Conservation (phyloP, 2,329 filamentous ascomycete genomes). For the Alternaria triticimaculans region DNA sequence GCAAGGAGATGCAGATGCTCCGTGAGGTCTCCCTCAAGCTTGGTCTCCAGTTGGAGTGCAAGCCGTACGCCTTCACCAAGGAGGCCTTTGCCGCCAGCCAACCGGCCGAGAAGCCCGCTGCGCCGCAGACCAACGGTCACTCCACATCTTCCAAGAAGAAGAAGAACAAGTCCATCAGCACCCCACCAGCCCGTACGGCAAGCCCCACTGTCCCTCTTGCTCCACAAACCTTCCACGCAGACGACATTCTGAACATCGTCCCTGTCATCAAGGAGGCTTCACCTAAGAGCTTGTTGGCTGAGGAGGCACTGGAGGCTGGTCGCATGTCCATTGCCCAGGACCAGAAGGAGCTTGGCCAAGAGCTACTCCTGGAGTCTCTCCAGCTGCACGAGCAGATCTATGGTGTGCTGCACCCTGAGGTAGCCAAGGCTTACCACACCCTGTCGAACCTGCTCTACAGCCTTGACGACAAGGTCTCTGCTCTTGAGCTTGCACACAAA, state of each 20-base stretch:
- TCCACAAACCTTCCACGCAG: slow-evolving; percentile 74
- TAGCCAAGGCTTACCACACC: slow-evolving; percentile 92
- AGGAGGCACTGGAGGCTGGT: slow-evolving; percentile 94
- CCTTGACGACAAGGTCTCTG: slow-evolving; percentile 95
- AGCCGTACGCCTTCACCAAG: slow-evolving; percentile 72
- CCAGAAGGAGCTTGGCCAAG: slow-evolving; percentile 94
- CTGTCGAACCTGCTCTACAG: slow-evolving; percentile 96
- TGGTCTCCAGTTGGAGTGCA: slow-evolving; percentile 84
- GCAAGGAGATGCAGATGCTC: slow-evolving; percentile 82
- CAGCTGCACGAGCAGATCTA: slow-evolving; percentile 99
- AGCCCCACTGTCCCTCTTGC: slow-evolving; percentile 54
- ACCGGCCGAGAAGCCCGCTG: slow-evolving; percentile 20
- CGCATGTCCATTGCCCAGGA: slow-evolving; percentile 95
- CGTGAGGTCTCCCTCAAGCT: slow-evolving; percentile 89
- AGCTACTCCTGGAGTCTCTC: slow-evolving; percentile 92
- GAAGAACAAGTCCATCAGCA: slow-evolving; percentile 60
- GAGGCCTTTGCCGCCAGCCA: slow-evolving; percentile 32
- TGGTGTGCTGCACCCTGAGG: slow-evolving; percentile 94
- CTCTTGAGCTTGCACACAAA: slow-evolving; percentile 93
- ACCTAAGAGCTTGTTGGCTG: slow-evolving; percentile 86
- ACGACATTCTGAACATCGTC: slow-evolving; percentile 92
- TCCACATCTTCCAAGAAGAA: slow-evolving; percentile 52
- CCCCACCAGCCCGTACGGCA: slow-evolving; percentile 56
- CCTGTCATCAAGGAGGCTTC: slow-evolving; percentile 94
- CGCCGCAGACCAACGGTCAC: slow-evolving; percentile 49